Evolutionary conservation across 2,329 filamentous ascomycete species (phyloP), one percentile per base, ranked within the genome.

Genomic region (Aureobasidium sp.): DNA sequence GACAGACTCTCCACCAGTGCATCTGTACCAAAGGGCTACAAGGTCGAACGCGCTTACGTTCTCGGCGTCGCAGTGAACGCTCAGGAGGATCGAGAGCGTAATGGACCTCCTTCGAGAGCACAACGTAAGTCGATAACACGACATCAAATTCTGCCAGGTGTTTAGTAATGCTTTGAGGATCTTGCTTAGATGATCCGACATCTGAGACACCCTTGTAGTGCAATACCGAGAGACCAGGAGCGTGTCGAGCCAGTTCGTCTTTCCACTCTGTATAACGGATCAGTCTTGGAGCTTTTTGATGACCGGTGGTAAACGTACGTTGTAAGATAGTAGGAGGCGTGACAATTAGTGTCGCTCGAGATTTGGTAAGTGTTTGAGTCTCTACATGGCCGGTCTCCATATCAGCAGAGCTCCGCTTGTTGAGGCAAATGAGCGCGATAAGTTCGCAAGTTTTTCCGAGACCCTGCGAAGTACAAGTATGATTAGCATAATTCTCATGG

Each of bases 1-100:
- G 80, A 71, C 87, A 89, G 1, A 97, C 88, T 48, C 95, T 87
- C 94, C 94, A 98, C 94, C 94, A 98, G 1, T 86, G 89, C 23
- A 98, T 88, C 70, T 92, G 88, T 13, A 95, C 89, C 9, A 98
- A 82, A 0, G 95, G 95, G 6, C 93, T 96, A 60, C 85, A 90
- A 3, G 86, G 85, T 33, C 90, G 85, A 67, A 89, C 84, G 64
- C 93, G 91, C 65, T 87, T 89, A 71, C 90, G 88, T 64, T 87
- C 84, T 45, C 71, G 73, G 4, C 67, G 71, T 10, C 91, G 87
- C 60, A 95, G 85, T 69, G 89, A 86, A 3, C 95, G 90, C 51
- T 91, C 85, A 0, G 95, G 93, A 11, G 90, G 89, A 13, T 89
- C 85, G 11, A 85, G 81, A 0, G 94, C 89, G 74, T 91, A 95